Evolutionary conservation across 2,329 filamentous ascomycete species (phyloP), one percentile per base, ranked within the genome.

Genomic region (Colletotrichum brevisporum): DNA sequence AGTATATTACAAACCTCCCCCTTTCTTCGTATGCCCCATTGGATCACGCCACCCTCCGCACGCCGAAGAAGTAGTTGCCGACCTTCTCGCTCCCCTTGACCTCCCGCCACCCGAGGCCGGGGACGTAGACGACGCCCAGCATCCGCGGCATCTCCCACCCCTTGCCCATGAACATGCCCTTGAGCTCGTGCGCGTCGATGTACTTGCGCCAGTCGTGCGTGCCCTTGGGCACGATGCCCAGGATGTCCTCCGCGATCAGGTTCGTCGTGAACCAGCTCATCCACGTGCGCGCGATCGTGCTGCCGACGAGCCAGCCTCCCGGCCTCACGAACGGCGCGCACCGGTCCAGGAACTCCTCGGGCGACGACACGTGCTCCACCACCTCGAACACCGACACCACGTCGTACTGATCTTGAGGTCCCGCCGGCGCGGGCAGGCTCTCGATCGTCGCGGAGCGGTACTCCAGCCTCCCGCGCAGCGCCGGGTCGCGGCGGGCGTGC

Each of bases 151-250:
- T 84, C 78, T 84, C 86, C 91, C 91, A 95, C 1, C 82, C 85
- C 73, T 83, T 83, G 64, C 78, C 81, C 62, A 83, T 78, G 73
- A 91, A 88, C 78, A 87, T 85, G 1, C 78, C 81, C 73, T 86
- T 83, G 76, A 97, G 79, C 85, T 98, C 95, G 15, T 88, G 84
- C 72, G 93, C 92, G 77, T 98, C 96, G 73, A 99, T 91, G 82
- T 98, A 99, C 83, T 98, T 97, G 71, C 86, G 86, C 96, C 96
- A 99, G 79, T 98, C 94, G 82, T 99, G 96, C 54, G 96, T 99
- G 2, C 96, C 96, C 72, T 88, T 89, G 10, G 96, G 96, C 65
- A 99, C 96, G 70, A 98, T 94, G 5, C 93, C 86, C 78, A 97
- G 75, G 67, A 98, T 78, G 82, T 96, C 93, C 83, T 99, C 96